phyloP scores from a whole-genome alignment of 345 rosid genomes.

The Hibiscus trionum region DNA sequence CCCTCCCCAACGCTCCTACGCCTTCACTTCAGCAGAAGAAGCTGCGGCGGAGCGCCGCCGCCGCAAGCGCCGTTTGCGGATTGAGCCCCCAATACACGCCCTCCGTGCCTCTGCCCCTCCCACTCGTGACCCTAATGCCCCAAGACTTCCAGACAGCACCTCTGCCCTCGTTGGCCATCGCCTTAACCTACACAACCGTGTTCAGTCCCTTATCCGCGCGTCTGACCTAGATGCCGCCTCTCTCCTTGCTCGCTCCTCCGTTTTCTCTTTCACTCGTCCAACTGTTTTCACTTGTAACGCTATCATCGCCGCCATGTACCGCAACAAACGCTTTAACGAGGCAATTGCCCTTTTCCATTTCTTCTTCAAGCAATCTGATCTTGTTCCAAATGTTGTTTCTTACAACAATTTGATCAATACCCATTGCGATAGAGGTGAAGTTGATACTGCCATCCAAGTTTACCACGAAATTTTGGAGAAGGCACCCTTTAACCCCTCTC shows the following conservation, averaged over 20 bases:
- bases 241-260: conserved; percentile 64
- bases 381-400: conserved; percentile 89
- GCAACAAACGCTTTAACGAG: conserved; percentile 71
- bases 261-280: conserved; percentile 62
- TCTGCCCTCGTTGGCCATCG: conserved; percentile 74
- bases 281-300: conserved; percentile 98
- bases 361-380: conserved; percentile 68
- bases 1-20: conserved; percentile 34
- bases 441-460: conserved; percentile 59
- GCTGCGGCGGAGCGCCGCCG: conserved; percentile 93
- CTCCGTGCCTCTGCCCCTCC: conserved; percentile 58
- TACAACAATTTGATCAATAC: conserved; percentile 86
- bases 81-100: conserved; percentile 92
- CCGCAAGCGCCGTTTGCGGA: conserved; percentile 80
- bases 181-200: conserved; percentile 86
- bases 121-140: conserved; percentile 84
- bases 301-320: conserved; percentile 90
- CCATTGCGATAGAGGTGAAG: conserved; percentile 76
- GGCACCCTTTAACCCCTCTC: conserved; percentile 77
- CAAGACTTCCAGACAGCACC: conserved; percentile 86
- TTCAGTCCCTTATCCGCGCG: conserved; percentile 90
- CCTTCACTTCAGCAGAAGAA: conserved; percentile 92
- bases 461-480: conserved; percentile 58
- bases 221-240: conserved; percentile 92
- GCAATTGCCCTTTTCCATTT: conserved; percentile 68